Conservation (phyloP, 495 filamentous ascomycete species). For the Penicillium salamii region DNA sequence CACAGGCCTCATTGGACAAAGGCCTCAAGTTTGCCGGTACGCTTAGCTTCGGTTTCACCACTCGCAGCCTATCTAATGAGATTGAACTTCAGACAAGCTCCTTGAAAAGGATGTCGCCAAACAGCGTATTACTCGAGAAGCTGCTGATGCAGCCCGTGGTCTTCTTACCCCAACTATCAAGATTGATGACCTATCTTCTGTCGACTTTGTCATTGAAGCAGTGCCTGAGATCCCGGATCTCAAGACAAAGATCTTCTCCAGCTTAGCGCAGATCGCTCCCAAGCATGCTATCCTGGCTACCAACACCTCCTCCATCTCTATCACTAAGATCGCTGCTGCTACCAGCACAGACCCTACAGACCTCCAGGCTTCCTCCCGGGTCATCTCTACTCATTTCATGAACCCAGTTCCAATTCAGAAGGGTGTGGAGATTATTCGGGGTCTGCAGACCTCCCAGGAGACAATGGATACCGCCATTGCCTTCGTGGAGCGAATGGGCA, state of each 20-base stretch:
- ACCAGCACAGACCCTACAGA: constrained; percentile 74
- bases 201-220: constrained; percentile 98
- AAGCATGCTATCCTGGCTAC: constrained; percentile 89
- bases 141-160: constrained; percentile 66
- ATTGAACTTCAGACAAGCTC: constrained; percentile 66
- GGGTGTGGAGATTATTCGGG: constrained; percentile 95
- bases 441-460: constrained; percentile 79
- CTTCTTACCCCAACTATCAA: constrained; percentile 67
- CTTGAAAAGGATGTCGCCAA: constrained; percentile 90
- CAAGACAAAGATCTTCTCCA: constrained; percentile 83
- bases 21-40: constrained; percentile 85
- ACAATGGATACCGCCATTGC: constrained; percentile 81
- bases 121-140: constrained; percentile 71
- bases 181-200: constrained; percentile 73
- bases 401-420: constrained; percentile 97
- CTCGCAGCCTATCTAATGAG: not conserved
- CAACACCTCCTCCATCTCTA: constrained; percentile 96
- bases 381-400: constrained; percentile 98
- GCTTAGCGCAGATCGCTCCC: constrained; percentile 80
- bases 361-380: constrained; percentile 77
- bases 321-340: constrained; percentile 90
- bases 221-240: constrained; percentile 89
- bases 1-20: constrained; percentile 84
- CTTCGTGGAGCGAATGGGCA: constrained; percentile 90
- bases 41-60: not conserved